These are phyloP conservation scores for Colletotrichum sp. DNA, from an alignment of 2,329 filamentous ascomycete species.

Conservation along the genomic window DNA sequence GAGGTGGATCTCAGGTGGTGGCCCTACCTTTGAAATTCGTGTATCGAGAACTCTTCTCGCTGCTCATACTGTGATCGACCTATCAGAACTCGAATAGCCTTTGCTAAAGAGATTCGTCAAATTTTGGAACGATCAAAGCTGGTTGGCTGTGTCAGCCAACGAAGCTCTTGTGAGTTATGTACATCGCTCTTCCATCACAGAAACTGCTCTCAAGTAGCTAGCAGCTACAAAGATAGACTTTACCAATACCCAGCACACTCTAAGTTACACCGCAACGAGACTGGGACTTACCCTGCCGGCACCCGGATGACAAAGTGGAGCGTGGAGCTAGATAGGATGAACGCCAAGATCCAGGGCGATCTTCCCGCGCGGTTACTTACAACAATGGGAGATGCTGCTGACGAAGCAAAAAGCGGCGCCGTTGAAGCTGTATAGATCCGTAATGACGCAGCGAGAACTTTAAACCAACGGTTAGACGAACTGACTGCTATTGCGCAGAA, in stretches of 20 bases:
- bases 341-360: neutral
- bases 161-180: neutral
- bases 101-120: neutral
- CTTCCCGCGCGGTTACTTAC: neutral
- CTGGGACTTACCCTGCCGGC: neutral
- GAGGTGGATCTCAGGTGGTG: fast-evolving
- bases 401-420: neutral
- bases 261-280: neutral
- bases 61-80: neutral
- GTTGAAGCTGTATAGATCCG: neutral
- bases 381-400: neutral
- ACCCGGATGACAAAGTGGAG: neutral
- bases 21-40: neutral
- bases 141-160: neutral
- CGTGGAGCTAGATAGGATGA: neutral
- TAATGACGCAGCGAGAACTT: neutral
- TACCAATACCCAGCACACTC: fast-evolving
- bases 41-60: neutral
- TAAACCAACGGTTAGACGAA: neutral
- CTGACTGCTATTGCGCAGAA: neutral
- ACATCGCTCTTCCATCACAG: neutral
- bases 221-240: neutral
- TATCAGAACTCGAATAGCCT: neutral
- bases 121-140: fast-evolving
- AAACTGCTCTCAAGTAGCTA: neutral